Evolutionary conservation across 2,329 filamentous ascomycete genomes (phyloP), one percentile per base, ranked within the genome.

Genomic region (Arthroderma sp.): DNA sequence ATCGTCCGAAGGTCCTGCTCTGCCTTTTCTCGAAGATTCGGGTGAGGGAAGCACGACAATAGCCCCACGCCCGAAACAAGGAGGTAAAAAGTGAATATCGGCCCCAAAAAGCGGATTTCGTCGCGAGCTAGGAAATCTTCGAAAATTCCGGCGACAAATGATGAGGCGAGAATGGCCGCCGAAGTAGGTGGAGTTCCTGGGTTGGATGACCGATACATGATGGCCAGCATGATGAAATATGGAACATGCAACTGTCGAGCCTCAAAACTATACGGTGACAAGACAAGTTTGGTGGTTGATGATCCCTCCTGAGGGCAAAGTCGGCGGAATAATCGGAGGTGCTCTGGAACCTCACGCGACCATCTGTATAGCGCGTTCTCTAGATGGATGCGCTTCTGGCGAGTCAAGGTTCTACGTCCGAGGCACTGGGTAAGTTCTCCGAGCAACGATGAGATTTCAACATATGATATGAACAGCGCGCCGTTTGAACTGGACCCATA

Each of bases 81-180:
- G 33, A 63, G 59, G 43, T 68, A 63, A 49, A 67, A 66, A 3
- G 65, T 67, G 50, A 67, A 69, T 8, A 68, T 63, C 0, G 65
- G 63, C 0, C 61, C 64, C 3, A 68, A 53, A 39, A 60, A 66
- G 28, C 61, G 59, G n/a, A 68, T 57, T 47, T 69, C 63, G 45
- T 69, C 65, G 7, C 65, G 55, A 29, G 63, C 63, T 11, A 68
- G 58, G 40, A 69, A 66, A 40, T 67, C 64, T 49, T 68, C 64
- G 34, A 66, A 68, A 4, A 69, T 66, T 2, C 64, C 61, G 4
- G 64, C 63, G 28, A 67, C 50, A 36, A 63, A 67, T 1, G 65
- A 67, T 0, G 66, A 65, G 10, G 66, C 63, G 4, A 69, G 55
- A 4, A 68, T 51, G 3, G 61, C 59, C 3, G 60, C 61, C 6